phyloP scores from a whole-genome alignment of 1,139 yeast species.

The Zygosaccharomyces pseudobailii region DNA sequence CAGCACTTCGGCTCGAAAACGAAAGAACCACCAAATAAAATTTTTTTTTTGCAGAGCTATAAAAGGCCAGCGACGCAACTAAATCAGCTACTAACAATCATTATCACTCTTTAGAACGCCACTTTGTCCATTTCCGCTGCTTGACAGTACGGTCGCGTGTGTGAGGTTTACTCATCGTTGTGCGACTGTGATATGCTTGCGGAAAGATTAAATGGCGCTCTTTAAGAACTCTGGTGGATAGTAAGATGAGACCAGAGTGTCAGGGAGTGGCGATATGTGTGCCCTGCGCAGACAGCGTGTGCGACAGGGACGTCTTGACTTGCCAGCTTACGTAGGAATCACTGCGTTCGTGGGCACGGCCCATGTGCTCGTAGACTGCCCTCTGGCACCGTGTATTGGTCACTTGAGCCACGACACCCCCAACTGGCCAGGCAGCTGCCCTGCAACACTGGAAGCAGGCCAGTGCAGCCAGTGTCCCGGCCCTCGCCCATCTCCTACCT shows the following conservation, averaged over 20 bases:
- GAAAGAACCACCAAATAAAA: not conserved
- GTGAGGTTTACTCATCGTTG: conserved; percentile 21
- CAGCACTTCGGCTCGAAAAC: conserved; percentile 1
- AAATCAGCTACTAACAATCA: not conserved
- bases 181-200: conserved; percentile 32
- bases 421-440: no score
- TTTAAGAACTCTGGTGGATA: conserved; percentile 57
- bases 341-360: no score
- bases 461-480: no score
- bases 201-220: conserved; percentile 43
- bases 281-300: no score
- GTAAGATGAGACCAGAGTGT: conserved; percentile 50
- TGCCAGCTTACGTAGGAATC: no score
- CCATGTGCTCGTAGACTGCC: no score
- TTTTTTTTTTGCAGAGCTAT: not conserved
- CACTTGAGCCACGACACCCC: no score
- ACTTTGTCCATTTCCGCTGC: conserved; percentile 42
- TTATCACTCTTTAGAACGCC: conserved; percentile 12
- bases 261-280: conserved; percentile 48
- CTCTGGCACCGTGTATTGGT: no score
- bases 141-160: conserved; percentile 41
- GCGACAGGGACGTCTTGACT: no score
- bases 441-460: no score
- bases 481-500: no score
- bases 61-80: not conserved